Conservation (phyloP, 1,284 basidiomycete species). For the Austroboletus niveus region DNA sequence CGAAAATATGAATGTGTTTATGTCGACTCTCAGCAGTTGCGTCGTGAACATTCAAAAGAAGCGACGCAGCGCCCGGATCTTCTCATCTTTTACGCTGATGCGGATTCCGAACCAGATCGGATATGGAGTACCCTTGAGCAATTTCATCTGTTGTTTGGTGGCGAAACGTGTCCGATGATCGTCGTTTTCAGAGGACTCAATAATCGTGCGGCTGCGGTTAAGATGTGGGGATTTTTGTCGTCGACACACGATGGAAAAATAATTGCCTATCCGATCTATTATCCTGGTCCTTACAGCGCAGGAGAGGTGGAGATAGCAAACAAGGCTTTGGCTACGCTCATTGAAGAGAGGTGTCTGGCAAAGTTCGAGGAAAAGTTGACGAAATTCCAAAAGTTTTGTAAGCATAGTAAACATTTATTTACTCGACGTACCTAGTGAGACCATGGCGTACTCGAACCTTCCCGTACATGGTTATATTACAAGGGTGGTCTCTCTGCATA, state of each 20-base stretch:
- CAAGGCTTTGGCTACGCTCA: slow-evolving; percentile 14
- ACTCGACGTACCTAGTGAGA: slow-evolving; percentile 13
- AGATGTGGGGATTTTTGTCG: slow-evolving; percentile 18
- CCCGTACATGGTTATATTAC: background rate
- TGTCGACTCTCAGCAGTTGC: slow-evolving; percentile 8
- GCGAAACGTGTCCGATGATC: slow-evolving; percentile 22
- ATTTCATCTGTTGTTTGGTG: slow-evolving; percentile 21
- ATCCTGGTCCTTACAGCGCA: slow-evolving; percentile 10
- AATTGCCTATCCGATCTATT: slow-evolving; percentile 24
- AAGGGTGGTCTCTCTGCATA: background rate
- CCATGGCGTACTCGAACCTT: background rate
- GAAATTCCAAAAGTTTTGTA: slow-evolving; percentile 23
- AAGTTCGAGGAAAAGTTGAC: slow-evolving; percentile 22
- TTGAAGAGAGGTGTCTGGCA: slow-evolving; percentile 23
- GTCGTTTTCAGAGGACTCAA: slow-evolving; percentile 24
- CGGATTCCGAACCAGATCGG: slow-evolving; percentile 4
- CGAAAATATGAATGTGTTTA: slow-evolving; percentile 16
- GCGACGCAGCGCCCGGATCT: slow-evolving; percentile 18
- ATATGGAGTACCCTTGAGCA: slow-evolving; percentile 18
- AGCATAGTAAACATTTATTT: slow-evolving; percentile 19
- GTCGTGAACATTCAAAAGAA: slow-evolving; percentile 4
- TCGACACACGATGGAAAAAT: slow-evolving; percentile 10
- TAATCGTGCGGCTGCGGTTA: slow-evolving; percentile 11
- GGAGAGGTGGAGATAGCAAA: slow-evolving; percentile 23
- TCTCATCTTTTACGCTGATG: slow-evolving; percentile 23